A percentile compares a stretch with the other conserved stretches of the same genome.
phyloP scores from a whole-genome alignment of 371 early-diverging fungal genomes.

The Paraphysoderma sedebokerense region DNA sequence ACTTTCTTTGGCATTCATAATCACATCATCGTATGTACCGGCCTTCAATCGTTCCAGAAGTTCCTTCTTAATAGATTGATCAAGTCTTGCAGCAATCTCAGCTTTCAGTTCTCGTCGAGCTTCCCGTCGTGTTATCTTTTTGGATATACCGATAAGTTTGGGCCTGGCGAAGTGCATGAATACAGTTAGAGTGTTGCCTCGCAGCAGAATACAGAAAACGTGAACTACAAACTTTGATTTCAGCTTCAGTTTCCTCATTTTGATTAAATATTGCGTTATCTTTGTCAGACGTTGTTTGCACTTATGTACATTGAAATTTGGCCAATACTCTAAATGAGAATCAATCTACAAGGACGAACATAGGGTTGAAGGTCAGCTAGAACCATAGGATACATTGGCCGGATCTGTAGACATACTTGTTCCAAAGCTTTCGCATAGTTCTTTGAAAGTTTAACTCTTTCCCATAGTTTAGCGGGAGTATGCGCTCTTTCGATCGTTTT shows the following conservation, averaged over 20 bases:
- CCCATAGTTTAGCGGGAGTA: constrained; percentile 91
- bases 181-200: neutral
- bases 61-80: constrained; percentile 94
- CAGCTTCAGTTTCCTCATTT: constrained; percentile 78
- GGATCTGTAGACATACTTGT: constrained; percentile 25
- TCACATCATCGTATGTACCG: constrained; percentile 85
- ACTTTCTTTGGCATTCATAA: constrained; percentile 73
- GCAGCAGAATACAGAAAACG: neutral
- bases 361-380: neutral
- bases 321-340: constrained; percentile 84
- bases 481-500: constrained; percentile 97
- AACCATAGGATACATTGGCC: neutral
- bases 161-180: constrained; percentile 21
- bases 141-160: constrained; percentile 72
- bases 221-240: constrained; percentile 37
- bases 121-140: constrained; percentile 89
- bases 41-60: constrained; percentile 83
- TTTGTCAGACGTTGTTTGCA: constrained; percentile 97
- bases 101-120: constrained; percentile 80
- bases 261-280: constrained; percentile 90
- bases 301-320: constrained; percentile 78
- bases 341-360: constrained; percentile 50
- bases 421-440: constrained; percentile 85
- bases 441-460: constrained; percentile 76
- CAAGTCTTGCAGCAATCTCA: constrained; percentile 84